Base-by-base conservation (phyloP, 2,329 filamentous ascomycete genomes). In the Colletotrichum eremochloae region DNA sequence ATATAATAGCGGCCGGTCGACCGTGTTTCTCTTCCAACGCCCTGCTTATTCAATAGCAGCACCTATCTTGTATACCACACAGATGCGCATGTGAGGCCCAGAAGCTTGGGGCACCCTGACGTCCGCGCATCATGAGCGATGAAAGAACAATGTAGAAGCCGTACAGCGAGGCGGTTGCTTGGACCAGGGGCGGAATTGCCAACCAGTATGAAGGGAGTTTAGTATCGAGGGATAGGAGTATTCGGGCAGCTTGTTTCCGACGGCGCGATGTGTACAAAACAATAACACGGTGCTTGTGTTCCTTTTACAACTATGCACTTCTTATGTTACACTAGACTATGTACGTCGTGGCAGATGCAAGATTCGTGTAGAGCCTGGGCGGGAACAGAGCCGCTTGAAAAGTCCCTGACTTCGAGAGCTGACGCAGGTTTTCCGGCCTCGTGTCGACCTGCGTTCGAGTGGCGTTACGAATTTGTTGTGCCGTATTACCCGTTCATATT, bases 1-100 rank as follows among this genome's bases (percentile, higher is more conserved):
- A 71, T 29, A 31, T 73, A 66, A 71, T 71, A 63, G 52, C 71
- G 67, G 71, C 71, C 67, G 71, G 68, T 63, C 68, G 57, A 71
- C 71, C 58, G 68, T 73, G 60, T 53, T 73, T 73, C 68, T 67
- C 67, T 72, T 73, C 71, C 66, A n/a, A 46, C 55, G 48, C 33
- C 61, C 66, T 62, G 60, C 61, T 70, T 70, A 61, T 61, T 56
- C 60, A 40, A 72, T 65, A 50, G 70, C 55, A 50, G 20, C 7
- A 40, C 67, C 66, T 48, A 56, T 72, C 70, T 70, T 70, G 60
- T 69, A 72, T 50, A 65, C 67, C 66, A 72, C 67, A 72, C 38
- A 52, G 64, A 72, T 24, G 65, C 61, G 66, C 55, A 72, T 61
- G 55, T 66, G 33, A 65, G 70, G 61, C 60, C 31, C 33, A 48